Evolutionary conservation across 768 basidiomycete species (phyloP).

Genomic region (Panus rudis): DNA sequence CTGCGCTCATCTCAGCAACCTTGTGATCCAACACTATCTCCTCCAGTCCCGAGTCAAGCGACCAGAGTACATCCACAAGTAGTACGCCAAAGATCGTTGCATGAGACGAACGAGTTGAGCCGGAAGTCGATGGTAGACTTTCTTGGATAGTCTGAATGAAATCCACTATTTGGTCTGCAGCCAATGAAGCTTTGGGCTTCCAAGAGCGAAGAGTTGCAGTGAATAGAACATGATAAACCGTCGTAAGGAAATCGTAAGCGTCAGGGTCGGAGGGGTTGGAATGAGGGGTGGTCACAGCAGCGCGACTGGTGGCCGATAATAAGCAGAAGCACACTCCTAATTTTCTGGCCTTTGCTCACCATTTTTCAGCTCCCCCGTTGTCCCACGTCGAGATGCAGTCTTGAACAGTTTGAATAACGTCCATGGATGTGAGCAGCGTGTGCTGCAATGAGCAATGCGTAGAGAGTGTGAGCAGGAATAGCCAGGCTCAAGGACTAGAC

Average conservation of each 20-base stretch:
- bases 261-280: conserved; percentile 48
- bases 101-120: conserved; percentile 33
- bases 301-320: conserved; percentile 39
- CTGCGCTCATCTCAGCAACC: conserved; percentile 22
- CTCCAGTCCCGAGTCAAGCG: conserved; percentile 70
- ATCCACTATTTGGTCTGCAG: conserved; percentile 44
- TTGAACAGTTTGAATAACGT: conserved; percentile 49
- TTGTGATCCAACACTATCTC: conserved; percentile 54
- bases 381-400: conserved; percentile 47
- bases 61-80: conserved; percentile 78
- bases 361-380: conserved; percentile 54
- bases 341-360: conserved; percentile 34
- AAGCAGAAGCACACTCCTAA: no score
- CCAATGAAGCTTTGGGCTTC: conserved; percentile 40
- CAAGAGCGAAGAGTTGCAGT: conserved; percentile 52
- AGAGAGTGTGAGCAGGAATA: background rate
- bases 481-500: background rate
- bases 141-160: conserved; percentile 60
- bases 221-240: conserved; percentile 64
- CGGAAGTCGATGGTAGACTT: conserved; percentile 64
- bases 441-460: background rate
- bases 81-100: conserved; percentile 53
- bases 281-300: conserved; percentile 53
- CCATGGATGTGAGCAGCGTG: conserved; percentile 35
- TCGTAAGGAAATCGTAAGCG: conserved; percentile 50